These are phyloP conservation scores for Rauvolfia tetraphylla DNA, from an alignment of 257 asterid species.

Conservation along the genomic window DNA sequence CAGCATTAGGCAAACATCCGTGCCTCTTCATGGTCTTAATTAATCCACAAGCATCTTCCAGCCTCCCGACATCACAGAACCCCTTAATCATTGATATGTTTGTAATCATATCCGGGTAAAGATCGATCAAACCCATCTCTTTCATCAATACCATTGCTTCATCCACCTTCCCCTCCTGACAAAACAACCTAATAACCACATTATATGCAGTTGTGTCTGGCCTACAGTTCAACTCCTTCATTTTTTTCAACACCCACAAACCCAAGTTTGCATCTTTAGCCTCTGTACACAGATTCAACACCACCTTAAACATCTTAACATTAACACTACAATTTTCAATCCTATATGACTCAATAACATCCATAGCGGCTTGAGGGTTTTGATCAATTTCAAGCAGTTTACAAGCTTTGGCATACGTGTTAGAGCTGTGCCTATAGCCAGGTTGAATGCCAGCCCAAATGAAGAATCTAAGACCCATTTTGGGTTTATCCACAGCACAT, in stretches of 20 bases:
- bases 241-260: constrained; percentile 65
- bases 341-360: constrained; percentile 53
- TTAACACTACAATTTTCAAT: constrained; percentile 44
- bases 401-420: constrained; percentile 59
- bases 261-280: constrained; percentile 70
- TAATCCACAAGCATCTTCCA: constrained; percentile 59
- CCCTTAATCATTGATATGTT: constrained; percentile 57
- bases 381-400: constrained; percentile 41
- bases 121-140: constrained; percentile 70
- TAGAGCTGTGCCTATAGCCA: constrained; percentile 48
- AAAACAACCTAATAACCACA: constrained; percentile 62
- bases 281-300: constrained; percentile 66
- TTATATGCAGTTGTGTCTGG: constrained; percentile 71
- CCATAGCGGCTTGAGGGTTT: constrained; percentile 42
- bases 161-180: constrained; percentile 45
- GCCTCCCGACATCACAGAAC: constrained; percentile 56
- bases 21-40: constrained; percentile 55
- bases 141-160: constrained; percentile 59
- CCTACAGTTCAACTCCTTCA: constrained; percentile 65
- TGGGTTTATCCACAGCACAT: constrained; percentile 51
- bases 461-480: constrained; percentile 71
- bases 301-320: constrained; percentile 62
- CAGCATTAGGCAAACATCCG: constrained; percentile 63
- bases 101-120: constrained; percentile 68
- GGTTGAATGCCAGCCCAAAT: constrained; percentile 87